Evolutionary conservation across 1,284 basidiomycete species (phyloP).

Genomic region (Cutaneotrichosporon cutaneum): DNA sequence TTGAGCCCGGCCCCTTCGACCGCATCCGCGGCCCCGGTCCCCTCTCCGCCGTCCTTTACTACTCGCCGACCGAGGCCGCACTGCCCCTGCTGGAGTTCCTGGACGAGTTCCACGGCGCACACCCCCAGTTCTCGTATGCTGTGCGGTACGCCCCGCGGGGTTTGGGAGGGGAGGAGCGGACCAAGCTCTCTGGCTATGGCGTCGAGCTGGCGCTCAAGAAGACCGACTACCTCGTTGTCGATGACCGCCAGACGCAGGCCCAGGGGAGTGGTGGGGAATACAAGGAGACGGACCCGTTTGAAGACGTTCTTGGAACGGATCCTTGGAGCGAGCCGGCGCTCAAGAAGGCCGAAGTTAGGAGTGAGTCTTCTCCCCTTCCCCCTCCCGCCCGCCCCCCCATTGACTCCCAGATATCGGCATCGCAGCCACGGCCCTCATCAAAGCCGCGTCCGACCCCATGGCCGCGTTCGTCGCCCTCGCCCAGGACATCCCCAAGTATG

Average conservation of each 20-base stretch:
- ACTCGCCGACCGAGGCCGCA: conserved; percentile 61
- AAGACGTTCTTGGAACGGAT: conserved; percentile 40
- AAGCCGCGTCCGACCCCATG: conserved; percentile 62
- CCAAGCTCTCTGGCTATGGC: conserved; percentile 79
- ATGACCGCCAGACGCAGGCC: conserved; percentile 61
- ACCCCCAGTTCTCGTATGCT: conserved; percentile 66
- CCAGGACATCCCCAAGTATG: conserved; percentile 85
- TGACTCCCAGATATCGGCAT: conserved; percentile 63
- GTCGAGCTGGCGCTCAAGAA: conserved; percentile 92
- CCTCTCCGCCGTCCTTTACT: conserved; percentile 67
- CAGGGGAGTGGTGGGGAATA: neutral
- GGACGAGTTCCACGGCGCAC: conserved; percentile 55
- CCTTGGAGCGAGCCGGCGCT: conserved; percentile 59
- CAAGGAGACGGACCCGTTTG: conserved; percentile 17
- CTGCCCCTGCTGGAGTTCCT: conserved; percentile 65
- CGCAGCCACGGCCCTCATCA: conserved; percentile 71
- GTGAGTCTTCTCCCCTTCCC: conserved; percentile 46
- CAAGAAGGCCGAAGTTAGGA: conserved; percentile 62
- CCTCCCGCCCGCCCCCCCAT: conserved; percentile 4
- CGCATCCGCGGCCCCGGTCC: conserved; percentile 60
- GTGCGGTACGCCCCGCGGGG: conserved; percentile 66
- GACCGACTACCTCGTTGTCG: conserved; percentile 92
- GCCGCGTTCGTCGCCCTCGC: conserved; percentile 67
- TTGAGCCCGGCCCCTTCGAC: conserved; percentile 59
- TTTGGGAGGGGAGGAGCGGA: conserved; percentile 12